phyloP scores from a whole-genome alignment of 2,329 filamentous ascomycete species.

The Paracamarosporium sp. region DNA sequence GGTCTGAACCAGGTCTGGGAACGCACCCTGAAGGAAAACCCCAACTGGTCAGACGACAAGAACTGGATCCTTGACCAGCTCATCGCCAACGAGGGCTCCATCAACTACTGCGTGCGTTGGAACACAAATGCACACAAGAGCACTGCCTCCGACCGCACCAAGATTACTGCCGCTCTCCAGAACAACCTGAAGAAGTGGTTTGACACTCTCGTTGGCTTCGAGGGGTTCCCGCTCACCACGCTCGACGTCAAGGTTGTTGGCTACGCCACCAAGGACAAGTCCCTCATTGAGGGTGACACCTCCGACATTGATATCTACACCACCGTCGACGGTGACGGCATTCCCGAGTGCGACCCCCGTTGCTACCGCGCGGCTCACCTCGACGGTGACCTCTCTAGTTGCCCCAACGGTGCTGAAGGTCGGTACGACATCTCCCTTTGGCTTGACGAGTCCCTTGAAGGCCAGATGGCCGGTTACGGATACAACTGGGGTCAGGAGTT shows the following conservation, averaged over 20 bases:
- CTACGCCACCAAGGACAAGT: conserved; percentile 51
- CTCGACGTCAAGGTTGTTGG: conserved; percentile 52
- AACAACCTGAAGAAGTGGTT: conserved; percentile 51
- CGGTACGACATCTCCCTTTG: conserved; percentile 52
- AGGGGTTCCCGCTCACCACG: conserved; percentile 52
- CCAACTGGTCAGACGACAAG: conserved; percentile 29
- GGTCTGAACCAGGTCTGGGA: conserved; percentile 34
- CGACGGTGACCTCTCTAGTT: conserved; percentile 49
- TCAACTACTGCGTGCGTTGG: conserved; percentile 56
- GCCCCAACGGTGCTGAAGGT: conserved; percentile 46
- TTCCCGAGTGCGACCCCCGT: conserved; percentile 50
- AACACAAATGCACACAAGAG: conserved; percentile 45
- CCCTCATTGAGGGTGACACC: conserved; percentile 44
- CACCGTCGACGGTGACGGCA: conserved; percentile 47
- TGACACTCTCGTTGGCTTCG: conserved; percentile 53
- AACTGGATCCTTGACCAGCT: conserved; percentile 41
- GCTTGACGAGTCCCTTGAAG: conserved; percentile 54
- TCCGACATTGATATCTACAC: conserved; percentile 52
- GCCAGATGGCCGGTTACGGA: conserved; percentile 47
- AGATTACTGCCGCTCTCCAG: conserved; percentile 45
- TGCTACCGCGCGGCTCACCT: conserved; percentile 56
- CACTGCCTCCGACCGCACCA: conserved; percentile 48
- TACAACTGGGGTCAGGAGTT: conserved; percentile 57
- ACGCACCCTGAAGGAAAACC: conserved; percentile 30
- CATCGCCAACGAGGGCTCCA: conserved; percentile 36